phyloP scores from a whole-genome alignment of 805 yeast genomes.

The Candida oleophila region DNA sequence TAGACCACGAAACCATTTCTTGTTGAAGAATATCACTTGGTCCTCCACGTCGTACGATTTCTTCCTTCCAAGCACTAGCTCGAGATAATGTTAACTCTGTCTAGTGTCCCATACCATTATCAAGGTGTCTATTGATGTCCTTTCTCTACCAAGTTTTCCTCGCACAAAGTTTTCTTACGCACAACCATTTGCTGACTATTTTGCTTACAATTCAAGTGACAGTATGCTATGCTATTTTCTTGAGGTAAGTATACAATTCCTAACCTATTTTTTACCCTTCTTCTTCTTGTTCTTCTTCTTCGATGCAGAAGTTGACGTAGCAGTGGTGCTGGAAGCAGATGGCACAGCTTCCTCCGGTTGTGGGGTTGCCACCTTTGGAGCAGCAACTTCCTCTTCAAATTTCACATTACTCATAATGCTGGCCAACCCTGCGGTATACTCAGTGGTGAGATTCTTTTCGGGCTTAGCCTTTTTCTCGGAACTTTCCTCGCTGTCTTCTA shows the following conservation, averaged over 20 bases:
- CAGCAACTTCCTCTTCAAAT: slow-evolving; percentile 22
- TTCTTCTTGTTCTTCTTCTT: slow-evolving; percentile 28
- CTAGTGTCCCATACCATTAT: no score
- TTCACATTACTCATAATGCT: slow-evolving; percentile 40
- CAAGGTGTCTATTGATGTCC: no score
- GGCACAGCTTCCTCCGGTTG: slow-evolving; percentile 9
- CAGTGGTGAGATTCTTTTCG: slow-evolving; percentile 6
- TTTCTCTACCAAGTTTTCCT: no score
- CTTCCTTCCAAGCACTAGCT: no score
- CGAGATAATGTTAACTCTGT: no score
- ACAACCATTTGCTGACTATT: background rate
- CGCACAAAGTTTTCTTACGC: no score
- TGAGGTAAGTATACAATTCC: background rate
- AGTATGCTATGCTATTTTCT: background rate
- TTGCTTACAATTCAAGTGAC: background rate
- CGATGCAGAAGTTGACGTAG: slow-evolving; percentile 9
- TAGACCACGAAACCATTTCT: background rate
- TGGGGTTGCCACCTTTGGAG: slow-evolving; percentile 7
- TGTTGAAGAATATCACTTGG: no score
- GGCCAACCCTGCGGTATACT: slow-evolving; percentile 33
- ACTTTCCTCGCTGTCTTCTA: slow-evolving; percentile 10
- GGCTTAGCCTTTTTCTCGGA: slow-evolving; percentile 8
- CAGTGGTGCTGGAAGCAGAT: slow-evolving; percentile 8
- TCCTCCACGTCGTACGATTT: no score
- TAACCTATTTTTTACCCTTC: slow-evolving; percentile 27